phyloP scores from a whole-genome alignment of 495 filamentous ascomycete genomes.

The Pseudoneurospora amorphoporcata region DNA sequence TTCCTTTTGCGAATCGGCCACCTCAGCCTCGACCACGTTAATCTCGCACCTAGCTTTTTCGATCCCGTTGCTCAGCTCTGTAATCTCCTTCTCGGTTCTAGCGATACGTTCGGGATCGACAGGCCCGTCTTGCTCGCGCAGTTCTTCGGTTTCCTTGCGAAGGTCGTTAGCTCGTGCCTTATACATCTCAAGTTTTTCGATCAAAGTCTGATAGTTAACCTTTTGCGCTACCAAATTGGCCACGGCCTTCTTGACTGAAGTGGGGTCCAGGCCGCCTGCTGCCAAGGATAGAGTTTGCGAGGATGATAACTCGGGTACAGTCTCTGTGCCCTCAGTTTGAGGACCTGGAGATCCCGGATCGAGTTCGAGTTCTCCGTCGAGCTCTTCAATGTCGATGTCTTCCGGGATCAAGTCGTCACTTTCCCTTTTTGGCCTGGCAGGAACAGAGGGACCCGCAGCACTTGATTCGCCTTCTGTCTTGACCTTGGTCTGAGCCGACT shows the following conservation, averaged over 20 bases:
- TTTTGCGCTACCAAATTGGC: slow-evolving; percentile 10
- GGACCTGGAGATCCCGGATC: slow-evolving; percentile 16
- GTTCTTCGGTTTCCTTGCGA: slow-evolving; percentile 9
- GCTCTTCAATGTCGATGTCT: slow-evolving; percentile 38
- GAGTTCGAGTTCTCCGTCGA: slow-evolving; percentile 25
- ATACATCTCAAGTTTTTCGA: slow-evolving; percentile 12
- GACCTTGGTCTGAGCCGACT: slow-evolving; percentile 1
- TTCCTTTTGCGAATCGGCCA: slow-evolving; percentile 12
- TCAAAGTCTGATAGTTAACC: slow-evolving; percentile 12
- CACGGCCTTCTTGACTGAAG: background rate
- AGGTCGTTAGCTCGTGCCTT: slow-evolving; percentile 10
- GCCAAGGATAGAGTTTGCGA: background rate
- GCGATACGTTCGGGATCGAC: slow-evolving; percentile 1
- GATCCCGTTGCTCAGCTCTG: slow-evolving; percentile 7
- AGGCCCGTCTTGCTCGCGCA: slow-evolving; percentile 2
- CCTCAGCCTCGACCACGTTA: slow-evolving; percentile 10
- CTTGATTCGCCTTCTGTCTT: slow-evolving; percentile 1
- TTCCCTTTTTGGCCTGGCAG: slow-evolving; percentile 11
- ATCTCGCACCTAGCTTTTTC: slow-evolving; percentile 15
- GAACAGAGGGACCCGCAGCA: background rate
- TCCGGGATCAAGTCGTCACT: slow-evolving; percentile 30
- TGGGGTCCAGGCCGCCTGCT: background rate
- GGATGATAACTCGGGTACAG: slow-evolving; percentile 1
- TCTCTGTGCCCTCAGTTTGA: background rate
- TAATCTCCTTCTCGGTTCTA: slow-evolving; percentile 10